Conservation (phyloP, 2,329 filamentous ascomycete genomes). For the Macrophomina tecta region DNA sequence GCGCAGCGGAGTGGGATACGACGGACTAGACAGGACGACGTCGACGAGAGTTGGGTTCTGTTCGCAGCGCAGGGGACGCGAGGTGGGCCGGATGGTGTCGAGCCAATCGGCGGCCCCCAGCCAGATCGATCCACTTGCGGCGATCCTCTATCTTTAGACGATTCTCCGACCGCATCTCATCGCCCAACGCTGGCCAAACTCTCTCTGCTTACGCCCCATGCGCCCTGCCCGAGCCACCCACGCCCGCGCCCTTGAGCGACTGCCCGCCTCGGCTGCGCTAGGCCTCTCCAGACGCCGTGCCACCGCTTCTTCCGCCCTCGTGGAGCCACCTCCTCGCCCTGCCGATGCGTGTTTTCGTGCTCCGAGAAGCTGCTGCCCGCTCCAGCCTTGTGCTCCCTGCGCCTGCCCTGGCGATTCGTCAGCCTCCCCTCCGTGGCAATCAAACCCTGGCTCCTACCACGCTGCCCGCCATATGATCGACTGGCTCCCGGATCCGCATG, state of each 20-base stretch:
- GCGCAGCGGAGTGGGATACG: conserved; percentile 6
- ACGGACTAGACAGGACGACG: conserved; percentile 5
- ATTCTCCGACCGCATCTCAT: conserved; percentile 13
- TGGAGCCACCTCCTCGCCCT: neutral
- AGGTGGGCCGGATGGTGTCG: neutral
- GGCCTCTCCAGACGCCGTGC: neutral
- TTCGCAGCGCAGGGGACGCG: too few species aligned
- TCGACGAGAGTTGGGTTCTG: conserved; percentile 1
- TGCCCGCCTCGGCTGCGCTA: neutral
- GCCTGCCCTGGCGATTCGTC: neutral
- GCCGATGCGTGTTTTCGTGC: conserved; percentile 21
- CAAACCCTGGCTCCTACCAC: neutral
- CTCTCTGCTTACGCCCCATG: conserved; percentile 11
- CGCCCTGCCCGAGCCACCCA: neutral
- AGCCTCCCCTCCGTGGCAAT: neutral
- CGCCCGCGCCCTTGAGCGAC: neutral
- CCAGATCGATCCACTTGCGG: neutral
- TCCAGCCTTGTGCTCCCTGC: neutral
- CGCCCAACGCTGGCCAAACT: conserved; percentile 20
- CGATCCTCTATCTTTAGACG: conserved; percentile 20
- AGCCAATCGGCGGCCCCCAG: neutral
- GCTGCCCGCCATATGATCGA: conserved; percentile 17
- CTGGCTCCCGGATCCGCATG: conserved; percentile 21
- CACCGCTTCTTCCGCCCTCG: conserved; percentile 16
- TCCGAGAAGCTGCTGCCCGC: neutral